Evolutionary conservation across 441 rosid genomes (phyloP).

Genomic region (Syzygium malaccense): DNA sequence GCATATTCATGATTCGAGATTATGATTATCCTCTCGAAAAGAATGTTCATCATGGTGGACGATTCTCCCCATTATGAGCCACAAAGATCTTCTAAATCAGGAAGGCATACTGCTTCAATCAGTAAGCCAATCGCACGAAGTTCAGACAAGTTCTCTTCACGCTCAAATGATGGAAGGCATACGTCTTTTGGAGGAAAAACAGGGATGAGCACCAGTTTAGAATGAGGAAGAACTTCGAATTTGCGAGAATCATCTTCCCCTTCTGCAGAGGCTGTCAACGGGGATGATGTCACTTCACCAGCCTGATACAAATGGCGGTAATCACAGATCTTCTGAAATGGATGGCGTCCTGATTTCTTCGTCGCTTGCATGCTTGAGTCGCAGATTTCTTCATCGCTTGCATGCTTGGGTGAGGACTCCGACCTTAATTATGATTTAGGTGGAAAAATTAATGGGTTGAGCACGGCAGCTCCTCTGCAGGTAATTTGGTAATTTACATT

Average conservation of each 20-base stretch:
- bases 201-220: conserved; percentile 5
- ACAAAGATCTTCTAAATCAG: conserved; percentile 15
- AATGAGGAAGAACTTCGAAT: conserved; percentile 20
- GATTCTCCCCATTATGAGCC: conserved; percentile 33
- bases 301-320: conserved; percentile 18
- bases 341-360: neutral
- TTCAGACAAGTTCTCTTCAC: conserved; percentile 24
- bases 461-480: conserved; percentile 18
- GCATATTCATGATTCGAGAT: neutral
- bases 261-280: conserved; percentile 22
- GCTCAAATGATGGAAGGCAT: conserved; percentile 13
- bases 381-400: neutral
- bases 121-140: conserved; percentile 15
- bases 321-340: conserved; percentile 15
- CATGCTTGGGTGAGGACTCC: neutral
- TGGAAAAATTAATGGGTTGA: conserved; percentile 12
- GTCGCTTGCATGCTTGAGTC: too few species aligned
- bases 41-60: conserved; percentile 14
- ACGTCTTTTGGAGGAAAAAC: conserved; percentile 16
- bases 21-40: neutral
- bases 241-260: conserved; percentile 19
- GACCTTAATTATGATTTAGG: conserved; percentile 13
- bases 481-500: conserved; percentile 3
- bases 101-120: conserved; percentile 11
- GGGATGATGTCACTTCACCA: conserved; percentile 20